These are phyloP conservation scores for Xylariaceae sp. DNA, from an alignment of 2,329 filamentous ascomycete species.

Conservation along the genomic window DNA sequence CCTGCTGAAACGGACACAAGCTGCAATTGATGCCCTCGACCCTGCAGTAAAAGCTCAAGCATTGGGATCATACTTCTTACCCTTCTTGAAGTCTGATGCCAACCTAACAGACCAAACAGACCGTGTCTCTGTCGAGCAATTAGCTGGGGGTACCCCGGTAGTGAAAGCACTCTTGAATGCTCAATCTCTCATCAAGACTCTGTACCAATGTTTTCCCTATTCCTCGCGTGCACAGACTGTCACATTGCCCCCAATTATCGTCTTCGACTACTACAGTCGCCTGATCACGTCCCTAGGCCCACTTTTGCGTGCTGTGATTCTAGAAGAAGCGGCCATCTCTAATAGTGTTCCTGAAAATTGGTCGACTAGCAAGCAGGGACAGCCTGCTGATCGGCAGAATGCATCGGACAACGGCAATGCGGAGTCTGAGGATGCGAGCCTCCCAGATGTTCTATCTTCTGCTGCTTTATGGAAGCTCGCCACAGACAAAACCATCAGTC, in stretches of 20 bases:
- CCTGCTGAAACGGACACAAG: slow-evolving; percentile 73
- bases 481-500: slow-evolving; percentile 17
- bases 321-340: slow-evolving; percentile 79
- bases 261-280: slow-evolving; percentile 80
- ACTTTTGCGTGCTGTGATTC: slow-evolving; percentile 77
- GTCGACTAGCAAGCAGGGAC: slow-evolving; percentile 44
- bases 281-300: slow-evolving; percentile 76
- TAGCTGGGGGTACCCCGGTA: slow-evolving; percentile 70
- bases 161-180: slow-evolving; percentile 78
- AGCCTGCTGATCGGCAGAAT: slow-evolving; percentile 21
- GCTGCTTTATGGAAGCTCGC: slow-evolving; percentile 30
- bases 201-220: slow-evolving; percentile 74
- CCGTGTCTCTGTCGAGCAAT: slow-evolving; percentile 43
- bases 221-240: slow-evolving; percentile 65
- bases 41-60: slow-evolving; percentile 61
- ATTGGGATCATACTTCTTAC: slow-evolving; percentile 69
- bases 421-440: slow-evolving; percentile 33
- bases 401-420: slow-evolving; percentile 6
- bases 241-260: slow-evolving; percentile 75
- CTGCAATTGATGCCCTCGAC: slow-evolving; percentile 67
- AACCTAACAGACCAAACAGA: slow-evolving; percentile 36
- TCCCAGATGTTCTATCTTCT: slow-evolving; percentile 32
- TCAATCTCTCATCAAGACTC: slow-evolving; percentile 74
- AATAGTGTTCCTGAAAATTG: slow-evolving; percentile 73
- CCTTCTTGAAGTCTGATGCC: slow-evolving; percentile 56